Percentiles rank a stretch among this genome's conserved stretches.
Evolutionary conservation across 139 green algal genomes (phyloP).

Genomic region (Tetraselmis chui): DNA sequence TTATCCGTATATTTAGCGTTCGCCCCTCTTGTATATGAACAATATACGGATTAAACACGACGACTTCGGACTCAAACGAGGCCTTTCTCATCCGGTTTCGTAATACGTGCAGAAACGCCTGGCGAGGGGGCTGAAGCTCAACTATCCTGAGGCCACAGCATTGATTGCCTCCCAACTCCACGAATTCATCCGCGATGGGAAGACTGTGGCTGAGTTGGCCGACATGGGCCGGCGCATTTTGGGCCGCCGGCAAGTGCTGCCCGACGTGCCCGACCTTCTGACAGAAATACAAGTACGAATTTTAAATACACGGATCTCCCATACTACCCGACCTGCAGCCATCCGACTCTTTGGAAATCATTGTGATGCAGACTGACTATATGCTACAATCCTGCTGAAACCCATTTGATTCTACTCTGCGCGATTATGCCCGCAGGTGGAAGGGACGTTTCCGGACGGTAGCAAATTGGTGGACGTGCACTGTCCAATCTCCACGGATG

Average conservation of each 20-base stretch:
- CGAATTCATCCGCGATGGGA: constrained; percentile 35
- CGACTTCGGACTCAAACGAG: background rate
- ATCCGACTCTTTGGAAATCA: too few relatives aligned
- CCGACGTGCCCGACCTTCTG: constrained; percentile 22
- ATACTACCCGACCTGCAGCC: too few relatives aligned
- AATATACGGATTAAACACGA: too few relatives aligned
- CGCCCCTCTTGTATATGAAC: too few relatives aligned
- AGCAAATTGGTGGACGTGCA: constrained; percentile 46
- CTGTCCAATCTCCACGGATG: constrained; percentile 23
- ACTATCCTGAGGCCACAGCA: constrained; percentile 34
- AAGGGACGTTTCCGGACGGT: constrained; percentile 40
- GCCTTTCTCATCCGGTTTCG: background rate
- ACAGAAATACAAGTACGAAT: background rate
- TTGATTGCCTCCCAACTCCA: constrained; percentile 30
- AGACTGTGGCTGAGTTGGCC: constrained; percentile 33
- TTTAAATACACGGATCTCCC: too few relatives aligned
- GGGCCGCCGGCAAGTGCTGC: constrained; percentile 31
- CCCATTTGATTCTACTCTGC: too few relatives aligned
- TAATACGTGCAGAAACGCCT: constrained; percentile 28
- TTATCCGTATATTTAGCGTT: too few relatives aligned
- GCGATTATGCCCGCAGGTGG: constrained; percentile 10
- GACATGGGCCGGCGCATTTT: constrained; percentile 28
- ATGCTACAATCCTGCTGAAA: too few relatives aligned
- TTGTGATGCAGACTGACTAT: too few relatives aligned
- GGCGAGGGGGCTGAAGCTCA: constrained; percentile 29